Evolutionary conservation across 768 basidiomycete species (phyloP).

Genomic region (Leccinum rimulosum): DNA sequence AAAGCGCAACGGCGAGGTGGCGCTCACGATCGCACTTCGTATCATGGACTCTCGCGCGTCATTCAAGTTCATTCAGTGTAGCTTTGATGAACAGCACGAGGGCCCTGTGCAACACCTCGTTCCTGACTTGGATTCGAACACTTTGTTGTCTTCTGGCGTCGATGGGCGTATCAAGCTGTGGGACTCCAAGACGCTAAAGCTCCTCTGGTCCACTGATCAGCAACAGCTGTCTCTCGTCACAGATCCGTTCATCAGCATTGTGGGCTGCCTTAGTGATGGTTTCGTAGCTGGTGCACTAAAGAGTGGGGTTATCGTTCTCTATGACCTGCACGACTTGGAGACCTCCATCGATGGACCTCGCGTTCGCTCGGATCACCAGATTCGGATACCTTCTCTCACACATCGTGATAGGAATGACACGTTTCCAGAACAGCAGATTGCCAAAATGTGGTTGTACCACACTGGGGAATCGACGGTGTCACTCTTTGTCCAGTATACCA

Average conservation of each 20-base stretch:
- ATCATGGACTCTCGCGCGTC: conserved; percentile 56
- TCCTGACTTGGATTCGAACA: conserved; percentile 42
- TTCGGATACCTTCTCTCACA: conserved; percentile 39
- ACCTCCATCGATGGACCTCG: conserved; percentile 8
- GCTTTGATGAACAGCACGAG: conserved; percentile 59
- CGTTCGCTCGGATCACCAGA: conserved; percentile 23
- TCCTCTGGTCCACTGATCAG: conserved; percentile 60
- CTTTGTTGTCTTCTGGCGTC: conserved; percentile 50
- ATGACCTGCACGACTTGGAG: conserved; percentile 42
- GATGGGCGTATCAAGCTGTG: conserved; percentile 77
- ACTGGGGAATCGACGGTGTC: conserved; percentile 3
- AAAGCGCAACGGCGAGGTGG: conserved; percentile 63
- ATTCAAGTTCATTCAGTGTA: conserved; percentile 47
- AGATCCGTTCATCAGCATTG: conserved; percentile 53
- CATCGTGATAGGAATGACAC: conserved; percentile 5
- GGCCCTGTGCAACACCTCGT: conserved; percentile 54
- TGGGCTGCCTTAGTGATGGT: conserved; percentile 41
- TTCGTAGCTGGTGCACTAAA: conserved; percentile 48
- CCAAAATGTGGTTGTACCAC: conserved; percentile 18
- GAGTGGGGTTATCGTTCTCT: conserved; percentile 59
- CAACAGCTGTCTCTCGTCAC: conserved; percentile 34
- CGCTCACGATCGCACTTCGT: conserved; percentile 53
- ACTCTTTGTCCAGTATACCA: conserved; percentile 51
- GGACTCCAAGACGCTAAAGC: conserved; percentile 53
- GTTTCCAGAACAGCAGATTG: conserved; percentile 6